Percentiles rank a stretch among this genome's conserved stretches.
Conservation (phyloP, 441 rosid genomes). For the Populus tomentosa region DNA sequence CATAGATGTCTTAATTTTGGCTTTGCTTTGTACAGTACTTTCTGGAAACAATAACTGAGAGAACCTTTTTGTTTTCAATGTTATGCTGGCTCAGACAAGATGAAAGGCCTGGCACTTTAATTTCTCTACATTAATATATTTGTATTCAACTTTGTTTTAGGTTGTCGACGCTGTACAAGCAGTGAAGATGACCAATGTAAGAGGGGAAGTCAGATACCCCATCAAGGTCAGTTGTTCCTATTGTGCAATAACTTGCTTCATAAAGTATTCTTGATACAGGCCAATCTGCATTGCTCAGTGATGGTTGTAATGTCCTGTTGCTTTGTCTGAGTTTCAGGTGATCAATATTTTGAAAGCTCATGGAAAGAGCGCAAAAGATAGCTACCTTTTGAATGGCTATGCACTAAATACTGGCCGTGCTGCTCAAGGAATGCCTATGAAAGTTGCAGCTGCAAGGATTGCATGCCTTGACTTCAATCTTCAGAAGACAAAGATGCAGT, state of each 20-base stretch:
- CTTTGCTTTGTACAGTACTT: neutral
- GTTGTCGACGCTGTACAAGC: slow-evolving; percentile 87
- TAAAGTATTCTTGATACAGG: slow-evolving; percentile 1
- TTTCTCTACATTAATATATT: neutral
- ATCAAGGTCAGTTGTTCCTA: slow-evolving; percentile 62
- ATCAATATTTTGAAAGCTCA: slow-evolving; percentile 94
- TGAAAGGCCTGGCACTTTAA: neutral
- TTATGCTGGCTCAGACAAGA: neutral
- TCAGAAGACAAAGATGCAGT: slow-evolving; percentile 94
- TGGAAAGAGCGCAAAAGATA: slow-evolving; percentile 89
- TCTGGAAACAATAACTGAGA: neutral
- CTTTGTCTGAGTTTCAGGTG: slow-evolving; percentile 41
- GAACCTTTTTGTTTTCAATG: neutral
- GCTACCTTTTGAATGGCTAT: slow-evolving; percentile 88
- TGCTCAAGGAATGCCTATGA: slow-evolving; percentile 96
- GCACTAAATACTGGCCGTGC: slow-evolving; percentile 95
- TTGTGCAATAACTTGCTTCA: neutral
- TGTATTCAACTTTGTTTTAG: slow-evolving; percentile 28
- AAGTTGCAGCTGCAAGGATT: slow-evolving; percentile 85
- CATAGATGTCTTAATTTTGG: neutral
- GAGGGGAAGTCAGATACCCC: slow-evolving; percentile 90
- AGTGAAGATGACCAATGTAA: slow-evolving; percentile 82
- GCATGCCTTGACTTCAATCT: slow-evolving; percentile 98
- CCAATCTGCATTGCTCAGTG: neutral
- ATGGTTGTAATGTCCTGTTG: slow-evolving; percentile 10